A percentile compares a stretch with the other conserved stretches of the same genome.
phyloP scores from a whole-genome alignment of 352 stramenopile genomes.

The Chloridella minuta region DNA sequence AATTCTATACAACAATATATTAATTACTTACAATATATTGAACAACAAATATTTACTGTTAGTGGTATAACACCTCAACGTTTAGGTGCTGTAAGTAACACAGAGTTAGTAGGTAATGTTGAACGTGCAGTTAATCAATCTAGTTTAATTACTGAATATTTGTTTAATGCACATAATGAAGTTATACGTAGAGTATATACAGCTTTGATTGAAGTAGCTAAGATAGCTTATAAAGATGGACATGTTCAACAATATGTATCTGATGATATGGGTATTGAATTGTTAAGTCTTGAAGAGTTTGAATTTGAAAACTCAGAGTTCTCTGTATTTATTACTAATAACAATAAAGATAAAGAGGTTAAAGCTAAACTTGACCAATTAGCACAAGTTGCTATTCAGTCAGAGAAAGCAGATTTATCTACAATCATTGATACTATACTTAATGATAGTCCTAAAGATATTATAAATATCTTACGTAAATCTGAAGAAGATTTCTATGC shows the following conservation, averaged over 20 bases:
- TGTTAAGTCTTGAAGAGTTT: background rate
- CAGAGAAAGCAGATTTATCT: background rate
- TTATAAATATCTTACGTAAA: too few species aligned
- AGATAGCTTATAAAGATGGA: background rate
- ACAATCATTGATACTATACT: too few species aligned
- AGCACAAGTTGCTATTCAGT: conserved; percentile 7
- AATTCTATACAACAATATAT: conserved; percentile 1
- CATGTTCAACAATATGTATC: background rate
- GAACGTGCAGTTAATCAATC: background rate
- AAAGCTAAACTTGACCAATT: background rate
- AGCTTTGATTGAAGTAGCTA: conserved; percentile 8
- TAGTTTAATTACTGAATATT: conserved; percentile 1
- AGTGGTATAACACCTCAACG: conserved; percentile 9
- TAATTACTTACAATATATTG: background rate
- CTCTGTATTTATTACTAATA: background rate
- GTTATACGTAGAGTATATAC: conserved; percentile 2
- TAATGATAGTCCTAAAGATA: too few species aligned
- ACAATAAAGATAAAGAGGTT: background rate
- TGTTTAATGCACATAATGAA: conserved; percentile 5
- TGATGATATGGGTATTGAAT: background rate
- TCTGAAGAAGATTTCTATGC: too few species aligned
- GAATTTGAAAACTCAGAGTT: conserved; percentile 2
- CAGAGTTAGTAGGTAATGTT: background rate
- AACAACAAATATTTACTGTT: background rate
- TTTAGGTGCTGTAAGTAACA: background rate